Conservation (phyloP, 352 stramenopile species). For the Globisporangium alternatum region DNA sequence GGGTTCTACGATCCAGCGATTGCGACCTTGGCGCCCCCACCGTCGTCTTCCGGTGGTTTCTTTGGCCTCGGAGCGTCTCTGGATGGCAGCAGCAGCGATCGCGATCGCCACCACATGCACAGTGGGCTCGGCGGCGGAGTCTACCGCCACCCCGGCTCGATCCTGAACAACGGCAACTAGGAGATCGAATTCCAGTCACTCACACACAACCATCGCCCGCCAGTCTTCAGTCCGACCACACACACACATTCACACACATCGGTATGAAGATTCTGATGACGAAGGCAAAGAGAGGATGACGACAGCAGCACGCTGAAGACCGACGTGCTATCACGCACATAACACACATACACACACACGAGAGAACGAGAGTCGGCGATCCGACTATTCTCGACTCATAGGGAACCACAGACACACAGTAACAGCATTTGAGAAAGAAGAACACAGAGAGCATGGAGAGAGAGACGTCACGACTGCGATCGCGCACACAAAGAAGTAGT, state of each 20-base stretch:
- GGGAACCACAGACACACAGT: slow-evolving; percentile 3
- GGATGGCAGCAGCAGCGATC: slow-evolving; percentile 20
- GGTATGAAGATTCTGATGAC: not conserved
- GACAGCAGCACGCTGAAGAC: slow-evolving; percentile 16
- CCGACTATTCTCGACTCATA: slow-evolving; percentile 12
- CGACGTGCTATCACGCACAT: slow-evolving; percentile 7
- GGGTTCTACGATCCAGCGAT: slow-evolving; percentile 56
- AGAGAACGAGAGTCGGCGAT: not conserved
- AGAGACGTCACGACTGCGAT: not conserved
- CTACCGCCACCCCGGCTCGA: slow-evolving; percentile 39
- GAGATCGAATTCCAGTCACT: not conserved
- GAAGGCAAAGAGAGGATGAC: slow-evolving; percentile 13
- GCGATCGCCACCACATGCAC: slow-evolving; percentile 25
- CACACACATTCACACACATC: slow-evolving; percentile 17
- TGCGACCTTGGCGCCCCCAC: slow-evolving; percentile 25
- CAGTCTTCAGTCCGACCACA: slow-evolving; percentile 6
- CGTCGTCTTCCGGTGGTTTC: slow-evolving; percentile 16
- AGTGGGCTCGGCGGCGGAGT: slow-evolving; percentile 28
- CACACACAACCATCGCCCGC: not conserved
- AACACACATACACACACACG: slow-evolving; percentile 29
- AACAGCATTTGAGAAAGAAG: slow-evolving; percentile 8
- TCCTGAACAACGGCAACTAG: slow-evolving; percentile 49
- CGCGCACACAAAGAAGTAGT: not conserved
- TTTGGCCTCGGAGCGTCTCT: slow-evolving; percentile 32
- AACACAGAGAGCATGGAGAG: not conserved